Percentiles rank a stretch among this genome's conserved stretches.
These are phyloP conservation scores for Lactifluus subvellereus DNA, from an alignment of 768 basidiomycete genomes.

Conservation along the genomic window DNA sequence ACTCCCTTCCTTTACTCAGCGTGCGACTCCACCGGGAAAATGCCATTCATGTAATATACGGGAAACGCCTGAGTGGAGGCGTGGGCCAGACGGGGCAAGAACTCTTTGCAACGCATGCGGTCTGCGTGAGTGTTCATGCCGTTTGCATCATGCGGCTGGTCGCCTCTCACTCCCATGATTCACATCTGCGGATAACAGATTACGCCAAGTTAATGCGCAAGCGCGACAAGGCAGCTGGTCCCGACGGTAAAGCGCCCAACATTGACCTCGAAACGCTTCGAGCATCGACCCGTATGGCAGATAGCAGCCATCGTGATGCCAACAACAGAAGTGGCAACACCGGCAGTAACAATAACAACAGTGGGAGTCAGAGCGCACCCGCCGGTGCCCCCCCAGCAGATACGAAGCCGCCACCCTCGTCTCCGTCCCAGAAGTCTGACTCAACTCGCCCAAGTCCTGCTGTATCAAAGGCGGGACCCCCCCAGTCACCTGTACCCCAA, in stretches of 20 bases:
- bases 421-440: conserved; percentile 16
- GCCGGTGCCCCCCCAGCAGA: background rate
- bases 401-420: conserved; percentile 8
- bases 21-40: conserved; percentile 80
- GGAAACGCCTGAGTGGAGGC: conserved; percentile 85
- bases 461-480: conserved; percentile 18
- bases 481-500: conserved; percentile 17
- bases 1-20: conserved; percentile 41
- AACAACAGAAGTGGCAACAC: conserved; percentile 18
- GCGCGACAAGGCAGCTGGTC: conserved; percentile 54
- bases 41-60: conserved; percentile 85
- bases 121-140: conserved; percentile 50
- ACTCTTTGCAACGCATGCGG: conserved; percentile 85
- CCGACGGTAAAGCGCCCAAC: conserved; percentile 47
- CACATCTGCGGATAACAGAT: conserved; percentile 38
- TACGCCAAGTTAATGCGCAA: conserved; percentile 82
- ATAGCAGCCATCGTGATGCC: conserved; percentile 17
- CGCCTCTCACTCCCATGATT: background rate
- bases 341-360: conserved; percentile 3
- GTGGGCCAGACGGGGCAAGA: conserved; percentile 78
- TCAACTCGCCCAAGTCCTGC: conserved; percentile 19
- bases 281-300: conserved; percentile 37
- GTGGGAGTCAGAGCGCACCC: background rate
- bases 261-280: conserved; percentile 76
- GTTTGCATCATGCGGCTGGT: conserved; percentile 6